Percentiles rank a stretch among this genome's conserved stretches.
phyloP scores from a whole-genome alignment of 2,329 filamentous ascomycete species.

The Amylocarpus encephaloides region DNA sequence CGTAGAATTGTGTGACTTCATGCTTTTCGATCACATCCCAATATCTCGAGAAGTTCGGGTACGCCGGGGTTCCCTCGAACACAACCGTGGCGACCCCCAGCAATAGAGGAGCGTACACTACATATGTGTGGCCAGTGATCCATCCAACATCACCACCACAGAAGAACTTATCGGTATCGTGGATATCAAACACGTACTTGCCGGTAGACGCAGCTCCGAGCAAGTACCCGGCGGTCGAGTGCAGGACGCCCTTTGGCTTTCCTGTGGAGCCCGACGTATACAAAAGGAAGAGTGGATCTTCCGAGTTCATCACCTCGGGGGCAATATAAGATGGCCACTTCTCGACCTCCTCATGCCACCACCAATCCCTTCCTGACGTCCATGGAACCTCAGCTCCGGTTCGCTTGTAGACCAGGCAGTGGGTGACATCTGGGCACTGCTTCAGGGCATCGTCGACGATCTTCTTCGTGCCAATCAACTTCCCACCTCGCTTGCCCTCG shows the following conservation, averaged over 20 bases:
- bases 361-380: slow-evolving; percentile 82
- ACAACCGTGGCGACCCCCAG: slow-evolving; percentile 92
- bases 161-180: slow-evolving; percentile 89
- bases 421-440: slow-evolving; percentile 82
- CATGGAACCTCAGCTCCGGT: slow-evolving; percentile 89
- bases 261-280: slow-evolving; percentile 98
- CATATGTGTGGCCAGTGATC: slow-evolving; percentile 98
- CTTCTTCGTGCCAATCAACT: slow-evolving; percentile 96
- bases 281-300: slow-evolving; percentile 94
- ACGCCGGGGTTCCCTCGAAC: slow-evolving; percentile 95
- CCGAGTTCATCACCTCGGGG: slow-evolving; percentile 82
- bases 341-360: slow-evolving; percentile 98
- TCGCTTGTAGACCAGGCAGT: slow-evolving; percentile 88
- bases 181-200: slow-evolving; percentile 98
- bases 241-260: slow-evolving; percentile 98
- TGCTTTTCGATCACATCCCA: slow-evolving; percentile 98
- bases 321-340: slow-evolving; percentile 93
- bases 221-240: slow-evolving; percentile 94
- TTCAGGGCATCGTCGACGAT: slow-evolving; percentile 97
- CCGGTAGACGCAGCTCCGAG: slow-evolving; percentile 87
- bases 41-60: slow-evolving; percentile 96
- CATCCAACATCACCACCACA: slow-evolving; percentile 97
- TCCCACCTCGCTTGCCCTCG: slow-evolving; percentile 96
- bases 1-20: slow-evolving; percentile 95
- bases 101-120: slow-evolving; percentile 90